Evolutionary conservation across 768 basidiomycete genomes (phyloP).

Genomic region (Panellus pusillus): DNA sequence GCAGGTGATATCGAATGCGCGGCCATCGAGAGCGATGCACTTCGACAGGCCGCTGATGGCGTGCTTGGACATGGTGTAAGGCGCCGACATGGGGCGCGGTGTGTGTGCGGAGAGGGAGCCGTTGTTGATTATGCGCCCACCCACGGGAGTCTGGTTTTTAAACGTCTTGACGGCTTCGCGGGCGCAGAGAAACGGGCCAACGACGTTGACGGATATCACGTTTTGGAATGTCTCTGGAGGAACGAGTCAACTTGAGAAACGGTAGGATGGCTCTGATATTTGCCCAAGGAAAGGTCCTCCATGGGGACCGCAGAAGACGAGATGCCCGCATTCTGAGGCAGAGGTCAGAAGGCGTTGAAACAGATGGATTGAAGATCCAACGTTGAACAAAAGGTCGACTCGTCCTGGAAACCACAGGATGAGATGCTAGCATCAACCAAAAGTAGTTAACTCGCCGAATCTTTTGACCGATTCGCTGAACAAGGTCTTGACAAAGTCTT

Average conservation of each 20-base stretch:
- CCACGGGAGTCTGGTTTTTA: constrained; percentile 70
- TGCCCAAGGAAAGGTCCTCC: constrained; percentile 54
- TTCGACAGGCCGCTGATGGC: constrained; percentile 78
- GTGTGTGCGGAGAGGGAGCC: constrained; percentile 74
- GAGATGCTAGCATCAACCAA: background rate
- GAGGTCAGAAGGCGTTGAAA: background rate
- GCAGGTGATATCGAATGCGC: constrained; percentile 69
- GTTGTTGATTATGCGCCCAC: constrained; percentile 85
- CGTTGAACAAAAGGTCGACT: constrained; percentile 81
- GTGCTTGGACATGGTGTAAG: constrained; percentile 82
- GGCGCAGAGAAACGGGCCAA: constrained; percentile 74
- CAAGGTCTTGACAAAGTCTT: constrained; percentile 59
- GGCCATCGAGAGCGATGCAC: constrained; percentile 73
- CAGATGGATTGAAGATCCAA: constrained; percentile 30
- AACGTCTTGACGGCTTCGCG: constrained; percentile 73
- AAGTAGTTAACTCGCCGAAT: constrained; percentile 48
- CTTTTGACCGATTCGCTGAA: constrained; percentile 53
- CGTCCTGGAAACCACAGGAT: constrained; percentile 47
- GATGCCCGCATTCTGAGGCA: constrained; percentile 72
- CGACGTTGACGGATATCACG: constrained; percentile 70
- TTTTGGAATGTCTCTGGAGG: constrained; percentile 53
- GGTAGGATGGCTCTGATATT: background rate
- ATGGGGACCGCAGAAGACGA: constrained; percentile 48
- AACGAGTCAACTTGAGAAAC: background rate
- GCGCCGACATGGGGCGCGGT: constrained; percentile 59